Evolutionary conservation across 179 eudicot species (phyloP), one percentile per base, ranked within the genome.

Genomic region (Sideroxylon spinosum): DNA sequence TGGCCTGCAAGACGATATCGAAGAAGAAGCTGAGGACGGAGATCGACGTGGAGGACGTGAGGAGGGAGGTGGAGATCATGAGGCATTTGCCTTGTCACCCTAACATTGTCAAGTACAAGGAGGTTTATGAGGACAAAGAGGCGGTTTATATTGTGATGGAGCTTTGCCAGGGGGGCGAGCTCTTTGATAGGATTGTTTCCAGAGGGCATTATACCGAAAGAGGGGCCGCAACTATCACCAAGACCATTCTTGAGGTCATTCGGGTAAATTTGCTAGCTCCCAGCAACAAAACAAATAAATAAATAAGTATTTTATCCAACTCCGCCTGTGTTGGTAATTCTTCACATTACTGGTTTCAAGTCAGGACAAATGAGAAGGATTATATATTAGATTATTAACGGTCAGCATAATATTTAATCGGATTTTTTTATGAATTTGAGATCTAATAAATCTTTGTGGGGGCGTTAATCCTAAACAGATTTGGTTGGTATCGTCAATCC

Each of bases 31-130:
- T 90, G 4, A 81, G 85, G 85, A 81, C 91, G 17, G 88, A 85
- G 72, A 81, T 90, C 0, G 93, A 90, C 7, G 67, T 90, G 8
- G 91, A 90, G 69, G 93, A 90, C 50, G 91, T 90, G 59, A 82
- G 87, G 75, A 84, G 91, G 68, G 93, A 90, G 88, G 91, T 90
- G 69, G 87, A 85, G 82, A 90, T 90, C 53, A 90, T 90, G 93
- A 77, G 81, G 64, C 87, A 85, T 23, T 69, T 90, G 81, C 91
- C 93, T 0, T 16, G 44, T 0, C 90, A 90, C 56, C 89, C 91
- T 9, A 86, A 88, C 28, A 86, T 90, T 59, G 93, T 90, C 9
- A 79, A 32, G 20, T 88, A 82, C 62, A 86, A 78, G 63, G 91
- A 86, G 50, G 91, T 84, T 14, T 90, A 77, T 59, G 91, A 90